Evolutionary conservation across 2,329 filamentous ascomycete species (phyloP), one percentile per base, ranked within the genome.

Genomic region (Myriosclerotinia curreyana): DNA sequence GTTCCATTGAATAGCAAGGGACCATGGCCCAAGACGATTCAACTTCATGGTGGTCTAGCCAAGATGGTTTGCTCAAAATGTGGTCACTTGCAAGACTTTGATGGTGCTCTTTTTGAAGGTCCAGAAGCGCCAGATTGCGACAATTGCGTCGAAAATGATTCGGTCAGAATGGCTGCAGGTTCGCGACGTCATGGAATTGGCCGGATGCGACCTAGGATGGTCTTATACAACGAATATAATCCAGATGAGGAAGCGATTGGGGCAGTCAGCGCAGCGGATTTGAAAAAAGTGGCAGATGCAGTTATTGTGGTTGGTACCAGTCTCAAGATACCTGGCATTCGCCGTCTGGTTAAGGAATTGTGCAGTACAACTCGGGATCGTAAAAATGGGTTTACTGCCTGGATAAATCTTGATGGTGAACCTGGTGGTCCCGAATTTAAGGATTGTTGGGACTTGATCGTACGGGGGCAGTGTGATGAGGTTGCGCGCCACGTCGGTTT

Each of bases 51-150:
- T 46, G 93, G 94, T 22, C 82, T 99, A 44, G 88, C 92, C 72
- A 95, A 96, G 75, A 98, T 98, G 94, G 90, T 96, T 20, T 99
- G 95, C 77, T 92, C 92, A 52, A 98, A 98, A 76, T 99, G 95
- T 76, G 85, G 86, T 69, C 81, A 89, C 65, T 81, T 96, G 11
- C 84, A 85, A 52, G 83, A 89, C 60, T 93, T 99, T 71, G 82
- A 96, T 68, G 83, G 87, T 11, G 83, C 86, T 9, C 80, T 96
- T 51, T 99, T 99, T 75, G 83, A 91, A 63, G 92, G 94, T 2
- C 90, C 92, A 7, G 86, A 91, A 67, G 86, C 95, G 5, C 95
- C 95, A 34, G 82, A 89, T 12, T 99, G 95, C 76, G 79, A 80
- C 14, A 82, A 83, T 55, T 99, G 95, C 75, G 83, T 86, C 60